Conservation (phyloP, 257 asterid species). For the Solanum pimpinellifolium region DNA sequence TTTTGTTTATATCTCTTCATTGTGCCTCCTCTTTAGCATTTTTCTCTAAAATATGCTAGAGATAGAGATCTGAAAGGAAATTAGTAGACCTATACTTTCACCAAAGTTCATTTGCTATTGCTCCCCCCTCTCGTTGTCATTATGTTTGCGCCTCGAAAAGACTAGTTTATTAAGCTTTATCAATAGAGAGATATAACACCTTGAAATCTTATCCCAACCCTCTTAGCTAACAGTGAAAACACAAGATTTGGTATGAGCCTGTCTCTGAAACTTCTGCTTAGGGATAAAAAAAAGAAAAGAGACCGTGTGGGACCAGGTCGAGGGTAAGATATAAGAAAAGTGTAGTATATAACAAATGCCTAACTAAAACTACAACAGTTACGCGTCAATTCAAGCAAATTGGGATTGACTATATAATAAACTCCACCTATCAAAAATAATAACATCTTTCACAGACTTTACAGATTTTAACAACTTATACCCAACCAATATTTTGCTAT, state of each 20-base stretch:
- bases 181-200: neutral
- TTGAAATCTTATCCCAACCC: neutral
- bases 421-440: neutral
- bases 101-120: neutral
- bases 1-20: neutral
- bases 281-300: neutral
- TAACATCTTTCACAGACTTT: neutral
- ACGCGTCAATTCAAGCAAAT: neutral
- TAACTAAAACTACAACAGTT: neutral
- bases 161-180: neutral
- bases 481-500: conserved; percentile 20
- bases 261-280: neutral
- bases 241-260: neutral
- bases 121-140: neutral
- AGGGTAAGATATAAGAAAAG: neutral
- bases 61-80: neutral
- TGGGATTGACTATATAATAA: neutral
- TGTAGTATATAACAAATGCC: neutral
- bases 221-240: neutral
- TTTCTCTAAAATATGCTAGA: neutral
- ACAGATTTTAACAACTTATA: neutral
- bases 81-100: neutral
- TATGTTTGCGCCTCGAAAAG: neutral
- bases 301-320: neutral
- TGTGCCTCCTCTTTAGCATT: neutral